A percentile compares a stretch with the other conserved stretches of the same genome.
These are phyloP conservation scores for Phytopythium litorale DNA, from an alignment of 352 stramenopile species.

Conservation along the genomic window DNA sequence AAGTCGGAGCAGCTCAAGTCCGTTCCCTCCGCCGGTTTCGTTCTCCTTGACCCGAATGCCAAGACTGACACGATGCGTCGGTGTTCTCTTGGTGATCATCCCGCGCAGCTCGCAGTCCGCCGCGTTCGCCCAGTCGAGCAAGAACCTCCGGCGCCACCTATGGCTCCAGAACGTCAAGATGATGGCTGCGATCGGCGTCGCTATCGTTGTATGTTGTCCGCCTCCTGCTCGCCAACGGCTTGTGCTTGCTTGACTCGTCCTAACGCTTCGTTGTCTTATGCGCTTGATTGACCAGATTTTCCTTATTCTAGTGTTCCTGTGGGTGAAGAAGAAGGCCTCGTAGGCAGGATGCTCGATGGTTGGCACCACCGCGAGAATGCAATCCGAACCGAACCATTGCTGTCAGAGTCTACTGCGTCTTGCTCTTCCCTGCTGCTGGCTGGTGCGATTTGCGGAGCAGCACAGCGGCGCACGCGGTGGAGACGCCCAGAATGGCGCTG, in stretches of 20 bases:
- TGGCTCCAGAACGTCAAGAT: slow-evolving; percentile 90
- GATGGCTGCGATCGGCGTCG: slow-evolving; percentile 71
- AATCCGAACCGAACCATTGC: background rate
- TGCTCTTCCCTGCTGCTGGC: slow-evolving; percentile 13
- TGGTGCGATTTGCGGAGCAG: slow-evolving; percentile 10
- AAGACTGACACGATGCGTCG: background rate
- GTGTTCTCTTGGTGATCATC: background rate
- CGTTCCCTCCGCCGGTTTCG: slow-evolving; percentile 21
- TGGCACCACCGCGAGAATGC: slow-evolving; percentile 2
- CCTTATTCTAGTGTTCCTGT: slow-evolving; percentile 45
- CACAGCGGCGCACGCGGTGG: slow-evolving; percentile 26
- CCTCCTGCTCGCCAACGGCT: background rate
- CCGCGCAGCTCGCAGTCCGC: slow-evolving; percentile 65
- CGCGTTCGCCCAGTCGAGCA: slow-evolving; percentile 82
- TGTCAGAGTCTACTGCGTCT: slow-evolving; percentile 15
- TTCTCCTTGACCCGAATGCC: background rate
- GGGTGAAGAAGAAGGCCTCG: slow-evolving; percentile 47
- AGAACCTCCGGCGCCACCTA: slow-evolving; percentile 68
- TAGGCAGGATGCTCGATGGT: slow-evolving; percentile 18
- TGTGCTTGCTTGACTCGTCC: background rate
- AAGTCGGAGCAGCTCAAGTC: slow-evolving; percentile 87
- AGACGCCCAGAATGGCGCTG: slow-evolving; percentile 27
- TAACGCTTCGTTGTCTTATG: background rate
- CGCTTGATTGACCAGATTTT: slow-evolving; percentile 26
- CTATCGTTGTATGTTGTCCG: slow-evolving; percentile 51